Evolutionary conservation across 225 moss, liverwort and hornwort species (phyloP), one percentile per base, ranked within the genome.

Genomic region (Takakia lepidozioides): DNA sequence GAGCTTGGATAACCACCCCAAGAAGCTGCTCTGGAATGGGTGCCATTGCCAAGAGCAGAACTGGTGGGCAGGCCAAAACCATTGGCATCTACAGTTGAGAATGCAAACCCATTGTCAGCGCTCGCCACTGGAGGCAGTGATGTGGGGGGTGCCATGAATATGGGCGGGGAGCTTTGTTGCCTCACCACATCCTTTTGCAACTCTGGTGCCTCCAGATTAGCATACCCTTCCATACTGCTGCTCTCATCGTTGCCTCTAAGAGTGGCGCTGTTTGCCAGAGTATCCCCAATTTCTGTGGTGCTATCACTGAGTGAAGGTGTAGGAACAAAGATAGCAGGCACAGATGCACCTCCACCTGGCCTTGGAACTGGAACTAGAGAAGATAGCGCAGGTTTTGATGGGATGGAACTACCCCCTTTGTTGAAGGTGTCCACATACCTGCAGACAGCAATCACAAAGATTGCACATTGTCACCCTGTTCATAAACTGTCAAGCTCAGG

Each of bases 361-460:
- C 68, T 81, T 53, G 59, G 53, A 51, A 82, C 51, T 26, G 85
- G 81, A 40, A 87, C 62, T n/a, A 98, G 69, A 11, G 87, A 67
- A 29, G 85, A 71, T 40, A 77, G 63, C 23, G 67, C 69, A 29
- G 85, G 70, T 57, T 85, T 91, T 20, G 66, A 55, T 26, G 84
- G 71, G 48, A 60, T 44, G 46, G 71, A 30, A 7, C 52, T 64
- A 29, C 65, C 52, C 41, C 74, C 83, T 44, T 85, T 98, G 66
- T 91, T 98, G 11, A 98, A 90, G 4, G 98, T 98, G 55, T 98
- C 98, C 37, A 98, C 98, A 38, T 98, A 98, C 75, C 98, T 98
- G 75, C 52, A 54, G 2, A 28, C 17, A 63, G 15, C 24, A 22
- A 46, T 25, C n/a, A n/a, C n/a, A n/a, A n/a, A n/a, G n/a, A n/a